Conservation (phyloP, 2,329 filamentous ascomycete genomes). For the Ophiocordyceps camponoti-leonardi region DNA sequence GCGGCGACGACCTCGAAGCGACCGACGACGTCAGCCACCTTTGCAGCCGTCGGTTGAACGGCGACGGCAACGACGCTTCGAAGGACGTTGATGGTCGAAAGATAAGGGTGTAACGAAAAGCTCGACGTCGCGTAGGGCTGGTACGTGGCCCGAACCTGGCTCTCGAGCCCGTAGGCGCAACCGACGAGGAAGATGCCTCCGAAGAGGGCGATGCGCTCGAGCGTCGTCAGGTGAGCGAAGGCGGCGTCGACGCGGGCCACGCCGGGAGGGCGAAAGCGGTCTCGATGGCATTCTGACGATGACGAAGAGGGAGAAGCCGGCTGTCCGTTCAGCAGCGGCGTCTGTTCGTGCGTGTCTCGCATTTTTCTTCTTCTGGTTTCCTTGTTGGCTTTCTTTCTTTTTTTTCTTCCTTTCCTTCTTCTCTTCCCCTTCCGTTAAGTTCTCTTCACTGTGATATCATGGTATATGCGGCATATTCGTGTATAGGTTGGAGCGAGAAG, state of each 20-base stretch:
- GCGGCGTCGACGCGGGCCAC: constrained; percentile 35
- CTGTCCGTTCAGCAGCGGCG: neutral
- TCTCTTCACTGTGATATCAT: neutral
- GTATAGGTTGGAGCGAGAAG: neutral
- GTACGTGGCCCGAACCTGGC: constrained; percentile 31
- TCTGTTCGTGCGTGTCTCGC: neutral
- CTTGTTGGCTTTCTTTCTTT: too few species aligned
- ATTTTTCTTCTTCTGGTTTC: too few species aligned
- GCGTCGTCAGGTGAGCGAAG: constrained; percentile 23
- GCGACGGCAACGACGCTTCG: constrained; percentile 42
- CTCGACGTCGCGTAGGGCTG: constrained; percentile 36
- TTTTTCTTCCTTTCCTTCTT: too few species aligned
- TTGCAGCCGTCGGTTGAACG: constrained; percentile 39
- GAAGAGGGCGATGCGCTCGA: constrained; percentile 34
- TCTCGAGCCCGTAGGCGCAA: constrained; percentile 42
- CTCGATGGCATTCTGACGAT: neutral
- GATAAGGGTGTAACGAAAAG: constrained; percentile 33
- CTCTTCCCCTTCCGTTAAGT: neutral
- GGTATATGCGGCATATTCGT: neutral
- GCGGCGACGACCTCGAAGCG: constrained; percentile 39
- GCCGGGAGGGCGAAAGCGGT: constrained; percentile 13
- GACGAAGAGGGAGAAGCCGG: neutral
- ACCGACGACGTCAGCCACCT: constrained; percentile 46
- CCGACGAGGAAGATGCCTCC: constrained; percentile 39
- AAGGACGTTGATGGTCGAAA: constrained; percentile 41